These are phyloP conservation scores for Xylaria sp. DNA, from an alignment of 2,329 filamentous ascomycete genomes.

Conservation along the genomic window DNA sequence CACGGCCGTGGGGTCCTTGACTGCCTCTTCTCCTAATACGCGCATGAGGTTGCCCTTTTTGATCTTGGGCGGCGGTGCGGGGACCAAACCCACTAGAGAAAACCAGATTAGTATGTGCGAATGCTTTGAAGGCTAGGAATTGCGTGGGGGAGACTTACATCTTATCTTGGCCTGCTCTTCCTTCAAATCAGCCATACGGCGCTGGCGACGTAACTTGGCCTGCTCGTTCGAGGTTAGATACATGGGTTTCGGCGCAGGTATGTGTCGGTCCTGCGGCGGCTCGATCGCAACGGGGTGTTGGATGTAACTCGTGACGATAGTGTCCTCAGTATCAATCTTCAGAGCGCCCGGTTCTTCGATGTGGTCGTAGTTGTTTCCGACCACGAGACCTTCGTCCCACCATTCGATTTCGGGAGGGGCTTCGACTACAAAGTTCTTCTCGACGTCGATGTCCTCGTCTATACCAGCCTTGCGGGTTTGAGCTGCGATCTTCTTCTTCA, in stretches of 20 bases:
- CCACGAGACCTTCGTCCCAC: constrained; percentile 92
- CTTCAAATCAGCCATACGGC: constrained; percentile 90
- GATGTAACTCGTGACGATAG: constrained; percentile 87
- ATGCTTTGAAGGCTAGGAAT: background rate
- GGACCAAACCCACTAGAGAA: constrained; percentile 72
- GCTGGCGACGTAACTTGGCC: constrained; percentile 86
- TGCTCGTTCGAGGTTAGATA: constrained; percentile 90
- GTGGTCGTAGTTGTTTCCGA: constrained; percentile 74
- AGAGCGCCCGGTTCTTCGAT: constrained; percentile 69
- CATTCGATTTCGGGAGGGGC: constrained; percentile 89
- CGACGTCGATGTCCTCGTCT: constrained; percentile 86
- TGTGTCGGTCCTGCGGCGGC: constrained; percentile 86
- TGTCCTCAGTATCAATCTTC: constrained; percentile 79
- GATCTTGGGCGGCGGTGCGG: constrained; percentile 91
- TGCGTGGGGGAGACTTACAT: constrained; percentile 32
- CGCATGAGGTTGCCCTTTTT: constrained; percentile 98
- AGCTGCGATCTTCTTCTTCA: constrained; percentile 92
- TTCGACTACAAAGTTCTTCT: constrained; percentile 87
- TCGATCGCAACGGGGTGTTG: constrained; percentile 92
- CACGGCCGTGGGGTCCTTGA: constrained; percentile 96
- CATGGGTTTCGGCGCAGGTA: constrained; percentile 83
- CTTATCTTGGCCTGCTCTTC: constrained; percentile 97
- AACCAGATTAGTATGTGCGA: constrained; percentile 1
- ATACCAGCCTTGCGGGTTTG: constrained; percentile 89
- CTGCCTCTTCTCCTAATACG: constrained; percentile 85